Base-by-base conservation (phyloP, 768 basidiomycete species). In the Hygrocybe coccinea region DNA sequence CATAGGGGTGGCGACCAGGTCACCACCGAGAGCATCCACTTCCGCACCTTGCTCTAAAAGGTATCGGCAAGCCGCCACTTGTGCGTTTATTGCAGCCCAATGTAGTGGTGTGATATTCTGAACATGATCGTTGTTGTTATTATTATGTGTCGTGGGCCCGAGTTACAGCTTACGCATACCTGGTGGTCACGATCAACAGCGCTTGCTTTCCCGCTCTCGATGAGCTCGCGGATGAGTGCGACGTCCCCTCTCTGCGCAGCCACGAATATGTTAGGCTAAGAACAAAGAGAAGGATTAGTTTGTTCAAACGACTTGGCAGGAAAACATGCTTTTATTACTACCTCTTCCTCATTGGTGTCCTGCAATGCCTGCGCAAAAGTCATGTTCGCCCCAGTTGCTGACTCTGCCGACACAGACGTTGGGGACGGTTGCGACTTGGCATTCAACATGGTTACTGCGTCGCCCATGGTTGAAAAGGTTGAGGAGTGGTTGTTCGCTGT, bases 21-120 rank as follows among this genome's bases (percentile, higher is more conserved):
- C 95, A 3, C 97, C 97, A 17, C 97, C 97, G 8, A 89, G 74
- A 2, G 92, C 91, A 60, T 99, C 97, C 17, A 98, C 89, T 53
- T 95, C 91, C 0, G 95, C 95, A 19, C 95, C 95, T 62, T 91
- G 85, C 60, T 94, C 91, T 35, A 99, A 76, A 15, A 99, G 77
- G 61, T 86, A 89, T 34, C 87, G 82, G 70, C 93, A 97, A 22
- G 89, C 86, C 1, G 84, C 78, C n/a, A 95, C 76, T 65, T 97
- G 93, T 2, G 93, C 94, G 64, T 97, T 97, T 66, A 98, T 97
- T 1, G 95, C 87, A 7, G 97, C 95, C 97, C 97, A 99, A 67
- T 99, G 97, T 1, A 99, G 81, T 1, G 97, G 88, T 0, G 95
- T 95, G 59, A 97, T 91, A 62, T 95, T 93, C 68, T 51, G 36